Percentiles rank a stretch among this genome's conserved stretches.
Evolutionary conservation across 2,329 filamentous ascomycete species (phyloP).

Genomic region (Hymenoscyphus scutula): DNA sequence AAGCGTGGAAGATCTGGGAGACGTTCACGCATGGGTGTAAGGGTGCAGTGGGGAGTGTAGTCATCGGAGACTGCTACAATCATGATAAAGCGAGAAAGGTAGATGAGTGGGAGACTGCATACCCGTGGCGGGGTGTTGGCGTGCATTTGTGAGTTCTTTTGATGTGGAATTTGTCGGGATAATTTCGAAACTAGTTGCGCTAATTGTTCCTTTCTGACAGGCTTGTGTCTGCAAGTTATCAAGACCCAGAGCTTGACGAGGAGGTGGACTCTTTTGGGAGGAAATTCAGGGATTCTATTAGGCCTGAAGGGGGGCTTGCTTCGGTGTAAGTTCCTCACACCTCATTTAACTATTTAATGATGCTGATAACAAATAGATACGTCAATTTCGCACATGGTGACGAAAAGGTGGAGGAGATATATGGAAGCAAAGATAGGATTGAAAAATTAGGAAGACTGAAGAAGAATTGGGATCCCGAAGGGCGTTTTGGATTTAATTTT

Average conservation of each 20-base stretch:
- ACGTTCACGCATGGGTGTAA: background rate
- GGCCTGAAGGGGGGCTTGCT: background rate
- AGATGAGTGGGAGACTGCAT: constrained; percentile 1
- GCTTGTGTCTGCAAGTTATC: background rate
- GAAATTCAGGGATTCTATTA: constrained; percentile 2
- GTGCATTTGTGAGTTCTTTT: background rate
- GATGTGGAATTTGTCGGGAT: too few species aligned
- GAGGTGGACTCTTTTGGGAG: background rate
- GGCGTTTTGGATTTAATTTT: constrained; percentile 6
- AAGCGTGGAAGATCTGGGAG: constrained; percentile 6
- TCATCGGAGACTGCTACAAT: constrained; percentile 7
- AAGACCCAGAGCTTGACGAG: background rate
- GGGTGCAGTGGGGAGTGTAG: constrained; percentile 1
- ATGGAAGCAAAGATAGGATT: constrained; percentile 47
- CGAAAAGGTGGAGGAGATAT: constrained; percentile 44
- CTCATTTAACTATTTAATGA: background rate
- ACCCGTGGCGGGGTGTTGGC: background rate
- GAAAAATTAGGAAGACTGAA: constrained; percentile 45
- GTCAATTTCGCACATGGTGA: constrained; percentile 35
- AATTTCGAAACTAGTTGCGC: too few species aligned
- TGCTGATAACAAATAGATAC: background rate
- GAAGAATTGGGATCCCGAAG: constrained; percentile 14
- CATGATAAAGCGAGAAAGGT: background rate
- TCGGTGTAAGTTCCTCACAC: background rate
- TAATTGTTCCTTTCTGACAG: background rate